Conservation (phyloP, 2,329 filamentous ascomycete genomes). For the Zymoseptoria ardabiliae region DNA sequence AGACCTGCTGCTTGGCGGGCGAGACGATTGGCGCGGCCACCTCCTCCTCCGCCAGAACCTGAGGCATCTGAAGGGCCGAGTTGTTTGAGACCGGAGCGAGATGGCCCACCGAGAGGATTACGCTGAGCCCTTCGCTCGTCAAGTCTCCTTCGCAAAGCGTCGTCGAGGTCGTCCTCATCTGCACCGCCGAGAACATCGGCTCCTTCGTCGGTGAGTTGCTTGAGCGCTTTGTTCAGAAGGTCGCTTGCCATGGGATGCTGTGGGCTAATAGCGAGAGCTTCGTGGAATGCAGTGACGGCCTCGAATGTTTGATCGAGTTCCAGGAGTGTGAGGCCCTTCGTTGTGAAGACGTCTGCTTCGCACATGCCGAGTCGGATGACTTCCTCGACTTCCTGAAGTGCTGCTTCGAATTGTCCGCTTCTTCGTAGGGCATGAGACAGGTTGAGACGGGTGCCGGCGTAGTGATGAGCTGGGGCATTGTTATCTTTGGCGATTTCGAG, state of each 20-base stretch:
- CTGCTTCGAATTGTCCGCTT: constrained; percentile 59
- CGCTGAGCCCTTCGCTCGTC: neutral
- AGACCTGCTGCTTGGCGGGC: neutral
- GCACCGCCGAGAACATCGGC: constrained; percentile 39
- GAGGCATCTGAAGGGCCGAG: neutral
- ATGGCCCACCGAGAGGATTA: neutral
- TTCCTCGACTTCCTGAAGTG: constrained; percentile 76
- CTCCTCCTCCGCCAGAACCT: neutral
- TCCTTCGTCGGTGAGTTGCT: constrained; percentile 49
- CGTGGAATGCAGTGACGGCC: constrained; percentile 74
- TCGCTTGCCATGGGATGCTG: constrained; percentile 79
- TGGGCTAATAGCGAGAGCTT: constrained; percentile 69
- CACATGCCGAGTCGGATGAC: constrained; percentile 73
- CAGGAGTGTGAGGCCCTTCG: constrained; percentile 77
- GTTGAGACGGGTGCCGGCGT: constrained; percentile 78
- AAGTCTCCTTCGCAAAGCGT: constrained; percentile 13
- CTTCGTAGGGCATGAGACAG: constrained; percentile 81
- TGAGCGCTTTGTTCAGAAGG: constrained; percentile 63
- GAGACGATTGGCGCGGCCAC: neutral
- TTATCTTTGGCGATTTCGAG: constrained; percentile 72
- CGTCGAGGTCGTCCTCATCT: constrained; percentile 31
- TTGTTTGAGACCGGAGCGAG: neutral
- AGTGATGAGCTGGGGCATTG: constrained; percentile 64
- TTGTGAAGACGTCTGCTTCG: constrained; percentile 68
- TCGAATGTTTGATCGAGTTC: constrained; percentile 68